Conservation (phyloP, 176 grass and related monocot genomes). For the Eremochloa ophiuroides region DNA sequence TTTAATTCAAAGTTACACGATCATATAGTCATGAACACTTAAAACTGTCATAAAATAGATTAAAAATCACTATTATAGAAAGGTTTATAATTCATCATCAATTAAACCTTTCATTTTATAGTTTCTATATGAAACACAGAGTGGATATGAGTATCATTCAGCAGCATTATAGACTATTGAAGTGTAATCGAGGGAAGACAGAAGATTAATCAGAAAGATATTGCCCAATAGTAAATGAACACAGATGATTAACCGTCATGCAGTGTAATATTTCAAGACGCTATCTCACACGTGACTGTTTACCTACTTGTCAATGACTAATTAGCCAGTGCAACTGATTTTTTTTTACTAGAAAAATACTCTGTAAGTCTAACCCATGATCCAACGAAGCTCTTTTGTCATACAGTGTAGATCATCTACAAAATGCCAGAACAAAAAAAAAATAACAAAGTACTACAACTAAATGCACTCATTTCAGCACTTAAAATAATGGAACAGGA, state of each 20-base stretch:
- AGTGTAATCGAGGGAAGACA: neutral
- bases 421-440: neutral
- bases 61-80: neutral
- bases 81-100: neutral
- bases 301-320: neutral
- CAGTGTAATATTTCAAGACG: neutral
- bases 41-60: neutral
- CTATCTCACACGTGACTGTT: neutral
- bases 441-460: neutral
- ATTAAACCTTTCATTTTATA: neutral
- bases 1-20: neutral
- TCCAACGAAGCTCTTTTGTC: neutral
- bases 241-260: neutral
- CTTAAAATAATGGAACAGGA: conserved; percentile 41
- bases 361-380: neutral
- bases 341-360: neutral
- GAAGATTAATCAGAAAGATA: neutral
- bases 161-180: neutral
- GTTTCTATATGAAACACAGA: neutral
- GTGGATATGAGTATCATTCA: neutral
- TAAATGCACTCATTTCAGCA: conserved; percentile 5
- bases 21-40: conserved; percentile 3
- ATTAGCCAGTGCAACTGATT: neutral
- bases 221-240: neutral
- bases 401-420: neutral